These are phyloP conservation scores for Fusarium gaditjirri DNA, from an alignment of 2,329 filamentous ascomycete genomes.

Conservation along the genomic window DNA sequence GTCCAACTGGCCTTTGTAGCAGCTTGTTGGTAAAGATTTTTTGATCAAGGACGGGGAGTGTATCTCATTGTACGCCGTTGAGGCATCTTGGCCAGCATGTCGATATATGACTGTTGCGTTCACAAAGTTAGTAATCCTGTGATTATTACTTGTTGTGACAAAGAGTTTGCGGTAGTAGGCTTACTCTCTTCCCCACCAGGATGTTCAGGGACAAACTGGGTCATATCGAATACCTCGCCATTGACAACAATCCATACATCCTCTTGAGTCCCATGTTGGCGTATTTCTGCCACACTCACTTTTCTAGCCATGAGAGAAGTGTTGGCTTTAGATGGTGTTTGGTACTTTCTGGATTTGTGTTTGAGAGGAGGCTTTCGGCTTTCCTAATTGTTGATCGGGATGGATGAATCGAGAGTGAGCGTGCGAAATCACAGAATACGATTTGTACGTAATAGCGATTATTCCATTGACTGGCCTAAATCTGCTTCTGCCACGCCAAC, in stretches of 20 bases:
- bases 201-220: not conserved
- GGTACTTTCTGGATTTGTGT: not conserved
- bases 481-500: rapidly evolving
- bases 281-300: not conserved
- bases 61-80: not conserved
- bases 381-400: not conserved
- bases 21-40: not conserved
- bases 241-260: not conserved
- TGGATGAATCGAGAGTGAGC: not conserved
- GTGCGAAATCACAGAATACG: too few species aligned
- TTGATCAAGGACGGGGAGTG: not conserved
- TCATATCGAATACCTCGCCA: not conserved
- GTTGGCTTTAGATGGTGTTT: not conserved
- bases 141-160: not conserved
- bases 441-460: not conserved
- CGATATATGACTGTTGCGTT: not conserved
- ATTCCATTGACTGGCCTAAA: not conserved
- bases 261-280: not conserved
- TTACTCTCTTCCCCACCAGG: not conserved
- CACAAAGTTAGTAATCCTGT: not conserved
- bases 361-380: not conserved
- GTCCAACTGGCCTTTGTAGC: not conserved
- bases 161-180: not conserved
- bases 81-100: not conserved
- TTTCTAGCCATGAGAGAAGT: not conserved